A percentile compares a stretch with the other conserved stretches of the same genome.
Conservation (phyloP, 805 yeast species). For the Candida ovalis region DNA sequence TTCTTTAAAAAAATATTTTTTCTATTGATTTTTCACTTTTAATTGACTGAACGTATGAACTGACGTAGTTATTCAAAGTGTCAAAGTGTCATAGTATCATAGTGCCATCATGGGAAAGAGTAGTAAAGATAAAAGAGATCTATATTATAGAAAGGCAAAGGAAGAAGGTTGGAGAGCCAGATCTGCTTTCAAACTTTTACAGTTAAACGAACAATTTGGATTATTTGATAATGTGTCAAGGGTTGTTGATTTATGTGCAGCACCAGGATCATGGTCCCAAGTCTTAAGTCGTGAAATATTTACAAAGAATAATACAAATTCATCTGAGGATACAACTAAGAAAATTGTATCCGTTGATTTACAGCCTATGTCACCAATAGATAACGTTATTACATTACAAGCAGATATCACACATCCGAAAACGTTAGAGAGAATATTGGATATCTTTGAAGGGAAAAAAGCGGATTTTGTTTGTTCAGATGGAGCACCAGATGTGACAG, state of each 20-base stretch:
- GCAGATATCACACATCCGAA: slow-evolving; percentile 97
- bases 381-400: slow-evolving; percentile 83
- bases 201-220: slow-evolving; percentile 85
- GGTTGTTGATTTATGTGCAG: slow-evolving; percentile 97
- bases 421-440: slow-evolving; percentile 71
- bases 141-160: slow-evolving; percentile 90
- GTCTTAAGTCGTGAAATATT: slow-evolving; percentile 74
- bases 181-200: slow-evolving; percentile 91
- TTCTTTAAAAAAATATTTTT: background rate
- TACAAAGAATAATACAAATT: slow-evolving; percentile 26
- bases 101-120: slow-evolving; percentile 88
- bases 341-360: slow-evolving; percentile 92
- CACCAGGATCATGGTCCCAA: slow-evolving; percentile 98
- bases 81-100: background rate
- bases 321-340: slow-evolving; percentile 4
- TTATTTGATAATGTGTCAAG: slow-evolving; percentile 68
- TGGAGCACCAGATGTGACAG: slow-evolving; percentile 99
- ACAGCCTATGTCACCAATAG: slow-evolving; percentile 97
- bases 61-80: too few species aligned
- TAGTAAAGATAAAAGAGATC: slow-evolving; percentile 90
- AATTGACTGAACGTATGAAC: too few species aligned
- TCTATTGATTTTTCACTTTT: background rate
- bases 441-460: slow-evolving; percentile 82
- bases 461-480: slow-evolving; percentile 97
- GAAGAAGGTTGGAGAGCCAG: slow-evolving; percentile 98